phyloP scores from a whole-genome alignment of 345 rosid species.

The Hibiscus tridactylites region DNA sequence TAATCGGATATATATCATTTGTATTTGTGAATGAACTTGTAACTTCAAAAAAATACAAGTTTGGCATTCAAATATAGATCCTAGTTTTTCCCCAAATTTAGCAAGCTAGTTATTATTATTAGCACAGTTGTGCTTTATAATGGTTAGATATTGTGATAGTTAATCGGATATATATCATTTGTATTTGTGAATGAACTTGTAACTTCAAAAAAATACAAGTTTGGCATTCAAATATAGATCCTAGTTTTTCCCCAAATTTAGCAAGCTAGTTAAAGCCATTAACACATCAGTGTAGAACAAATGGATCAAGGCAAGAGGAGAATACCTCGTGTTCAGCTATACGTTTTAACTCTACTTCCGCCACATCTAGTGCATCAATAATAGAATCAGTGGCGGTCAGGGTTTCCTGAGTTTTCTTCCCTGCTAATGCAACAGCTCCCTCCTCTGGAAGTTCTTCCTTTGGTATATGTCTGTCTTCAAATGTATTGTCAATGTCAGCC shows the following conservation, averaged over 20 bases:
- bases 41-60: not conserved
- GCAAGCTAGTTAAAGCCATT: not conserved
- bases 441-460: conserved; percentile 83
- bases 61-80: not conserved
- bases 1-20: too few species aligned
- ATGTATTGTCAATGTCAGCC: conserved; percentile 67
- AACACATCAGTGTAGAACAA: not conserved
- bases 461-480: conserved; percentile 47
- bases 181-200: too few species aligned
- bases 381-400: conserved; percentile 75
- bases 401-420: conserved; percentile 70
- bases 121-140: too few species aligned
- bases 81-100: not conserved
- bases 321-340: conserved; percentile 64
- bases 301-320: not conserved
- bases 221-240: not conserved
- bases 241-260: not conserved
- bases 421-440: conserved; percentile 85
- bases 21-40: too few species aligned
- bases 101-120: too few species aligned
- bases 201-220: not conserved
- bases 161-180: too few species aligned
- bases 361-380: conserved; percentile 68
- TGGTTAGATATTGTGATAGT: too few species aligned
- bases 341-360: conserved; percentile 60